Base-by-base conservation (phyloP, 75 land plant species). In the Pinus tabuliformis region DNA sequence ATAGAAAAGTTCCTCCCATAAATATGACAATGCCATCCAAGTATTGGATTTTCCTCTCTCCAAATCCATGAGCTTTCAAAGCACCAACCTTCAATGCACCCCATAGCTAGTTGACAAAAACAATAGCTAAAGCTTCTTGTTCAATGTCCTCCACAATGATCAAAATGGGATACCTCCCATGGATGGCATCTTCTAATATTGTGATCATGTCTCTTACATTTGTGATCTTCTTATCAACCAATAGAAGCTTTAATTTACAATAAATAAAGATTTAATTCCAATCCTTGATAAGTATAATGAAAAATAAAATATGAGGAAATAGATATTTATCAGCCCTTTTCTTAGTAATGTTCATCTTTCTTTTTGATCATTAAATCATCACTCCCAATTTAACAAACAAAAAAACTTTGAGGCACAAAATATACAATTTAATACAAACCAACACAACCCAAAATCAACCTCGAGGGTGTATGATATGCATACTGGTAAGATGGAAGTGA, bases 1-100 rank as follows among this genome's bases (percentile, higher is more conserved):
- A 20, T 52, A 21, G 5, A 20, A 12, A 39, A 72, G 17, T 81
- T 88, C 97, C 97, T 86, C 90, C 89, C 62, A 97, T 93, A 54
- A 96, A 81, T 60, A 82, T 83, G 70, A 97, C 92, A 63, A 96
- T 88, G 81, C 91, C 99, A 81, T 96, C 92, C 73, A 95, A 81
- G 68, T 80, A 91, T 57, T 93, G 88, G 80, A 91, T 93, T 83
- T 90, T 93, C 64, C 91, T 83, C 75, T 91, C 97, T 56, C 97
- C 94, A 79, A 93, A 93, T 12, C 94, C 85, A 79, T 92, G 99
- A 33, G 99, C 99, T 81, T 91, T 96, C 76, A 96, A 59, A 54
- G 64, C 52, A 12, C 99, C 97, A 26, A 26, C 26, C 26, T 26
- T 26, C 76, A 96, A 59, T 52, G 64, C 52, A 12, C 99, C 97